Percentiles rank a stretch among this genome's conserved stretches.
These are phyloP conservation scores for Colletotrichum sp. DNA, from an alignment of 2,329 filamentous ascomycete genomes.

Conservation along the genomic window DNA sequence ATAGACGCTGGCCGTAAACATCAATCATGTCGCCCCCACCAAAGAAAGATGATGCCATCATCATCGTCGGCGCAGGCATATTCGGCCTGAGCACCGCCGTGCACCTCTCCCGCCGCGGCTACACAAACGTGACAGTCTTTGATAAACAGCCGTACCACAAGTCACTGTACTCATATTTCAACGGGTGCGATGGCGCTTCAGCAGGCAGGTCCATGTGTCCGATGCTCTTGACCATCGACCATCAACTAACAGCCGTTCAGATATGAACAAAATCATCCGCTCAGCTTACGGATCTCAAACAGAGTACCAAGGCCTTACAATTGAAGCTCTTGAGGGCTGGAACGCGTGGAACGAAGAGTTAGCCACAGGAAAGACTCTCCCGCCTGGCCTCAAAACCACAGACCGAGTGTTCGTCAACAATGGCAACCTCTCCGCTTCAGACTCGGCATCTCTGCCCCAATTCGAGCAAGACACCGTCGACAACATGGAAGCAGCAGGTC, in stretches of 20 bases:
- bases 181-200: constrained; percentile 48
- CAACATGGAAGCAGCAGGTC: constrained; percentile 38
- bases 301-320: constrained; percentile 50
- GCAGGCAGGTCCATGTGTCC: constrained; percentile 34
- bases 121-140: constrained; percentile 50
- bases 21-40: not conserved
- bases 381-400: constrained; percentile 37
- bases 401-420: constrained; percentile 44
- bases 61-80: constrained; percentile 33
- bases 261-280: constrained; percentile 51
- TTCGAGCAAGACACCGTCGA: constrained; percentile 42
- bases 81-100: constrained; percentile 34
- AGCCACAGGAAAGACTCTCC: constrained; percentile 29
- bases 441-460: constrained; percentile 24
- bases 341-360: constrained; percentile 49
- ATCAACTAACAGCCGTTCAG: constrained; percentile 21
- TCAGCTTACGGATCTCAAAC: constrained; percentile 45
- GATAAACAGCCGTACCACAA: constrained; percentile 50
- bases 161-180: constrained; percentile 42
- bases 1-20: not conserved
- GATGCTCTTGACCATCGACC: not conserved
- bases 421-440: constrained; percentile 35
- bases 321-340: constrained; percentile 47
- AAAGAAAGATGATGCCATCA: constrained; percentile 23
- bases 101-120: constrained; percentile 42